Evolutionary conservation across 2,329 filamentous ascomycete genomes (phyloP), one percentile per base, ranked within the genome.

Genomic region (Rosellinia necatrix): DNA sequence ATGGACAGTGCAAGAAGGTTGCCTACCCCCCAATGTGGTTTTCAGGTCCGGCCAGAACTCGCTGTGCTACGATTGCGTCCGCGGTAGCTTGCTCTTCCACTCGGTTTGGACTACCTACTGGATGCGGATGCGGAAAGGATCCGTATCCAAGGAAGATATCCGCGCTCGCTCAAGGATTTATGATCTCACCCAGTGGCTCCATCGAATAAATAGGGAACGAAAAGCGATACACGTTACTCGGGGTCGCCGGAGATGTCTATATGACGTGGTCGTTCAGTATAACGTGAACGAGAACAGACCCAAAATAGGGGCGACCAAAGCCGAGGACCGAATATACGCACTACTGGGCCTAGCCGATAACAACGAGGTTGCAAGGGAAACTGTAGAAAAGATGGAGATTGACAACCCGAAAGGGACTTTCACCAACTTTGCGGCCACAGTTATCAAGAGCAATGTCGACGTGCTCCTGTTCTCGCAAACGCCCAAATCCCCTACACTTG

Each of bases 1-100:
- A 1, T 75, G 72, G 72, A 67, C 64, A 3, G 69, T 74, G 6
- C 72, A 73, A 57, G 72, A 74, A 40, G 65, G 65, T 1, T 61
- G 55, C 48, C 32, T 64, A n/a, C 53, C 59, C 6, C 19, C 35
- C 5, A 29, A 49, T 2, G 34, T 63, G 10, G 49, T 29, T 3
- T 61, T 66, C 17, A 27, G 53, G 27, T 63, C 58, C 19, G 63
- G 61, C 3, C 35, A 49, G n/a, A n/a, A 44, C 9, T 41, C 38
- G 5, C 29, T 64, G 1, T 62, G 61, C 22, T 53, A 57, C 9
- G 53, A 64, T 6, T 62, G 59, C 21, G 35, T 66, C 46, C 59
- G 64, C 2, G 53, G 35, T 5, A 38, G 43, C 2, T 24, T 62
- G 6, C 59, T 72, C 1, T 73, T 70, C 53, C 72, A 65, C 59